Percentiles rank a stretch among this genome's conserved stretches.
phyloP scores from a whole-genome alignment of 345 rosid genomes.

The Dipteronia sinensis region DNA sequence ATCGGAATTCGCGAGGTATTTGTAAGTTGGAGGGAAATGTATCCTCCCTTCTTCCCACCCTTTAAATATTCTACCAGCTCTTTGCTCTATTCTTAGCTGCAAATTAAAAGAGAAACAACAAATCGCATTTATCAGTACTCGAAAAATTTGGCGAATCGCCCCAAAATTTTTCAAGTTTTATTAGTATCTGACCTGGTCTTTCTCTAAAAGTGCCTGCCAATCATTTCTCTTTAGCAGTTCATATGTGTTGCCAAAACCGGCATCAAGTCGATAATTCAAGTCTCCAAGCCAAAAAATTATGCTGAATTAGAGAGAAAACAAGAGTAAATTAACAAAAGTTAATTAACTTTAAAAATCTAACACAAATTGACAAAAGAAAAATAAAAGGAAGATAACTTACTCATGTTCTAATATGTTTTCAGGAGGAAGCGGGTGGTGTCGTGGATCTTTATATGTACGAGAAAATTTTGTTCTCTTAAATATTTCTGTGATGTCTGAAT shows the following conservation, averaged over 20 bases:
- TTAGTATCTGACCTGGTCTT: conserved; percentile 65
- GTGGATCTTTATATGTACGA: conserved; percentile 38
- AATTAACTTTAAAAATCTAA: not conserved
- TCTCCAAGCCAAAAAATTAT: conserved; percentile 96
- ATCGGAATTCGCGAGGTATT: conserved; percentile 70
- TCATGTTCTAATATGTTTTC: conserved; percentile 75
- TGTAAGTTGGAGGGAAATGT: conserved; percentile 89
- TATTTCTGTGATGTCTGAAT: conserved; percentile 80
- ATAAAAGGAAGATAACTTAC: conserved; percentile 43
- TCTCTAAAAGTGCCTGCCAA: conserved; percentile 83
- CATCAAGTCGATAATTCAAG: conserved; percentile 85
- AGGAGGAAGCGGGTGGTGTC: conserved; percentile 34
- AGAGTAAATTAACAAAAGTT: not conserved
- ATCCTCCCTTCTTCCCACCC: conserved; percentile 97
- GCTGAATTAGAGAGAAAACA: conserved; percentile 36
- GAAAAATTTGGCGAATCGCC: not conserved
- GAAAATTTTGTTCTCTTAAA: conserved; percentile 76
- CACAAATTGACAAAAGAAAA: not conserved
- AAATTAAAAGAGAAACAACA: not conserved
- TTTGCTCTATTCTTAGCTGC: conserved; percentile 76
- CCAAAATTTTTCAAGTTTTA: not conserved
- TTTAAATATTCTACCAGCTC: conserved; percentile 70
- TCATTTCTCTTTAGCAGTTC: conserved; percentile 60
- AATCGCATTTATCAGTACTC: not conserved
- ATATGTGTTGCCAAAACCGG: conserved; percentile 39